Percentiles rank a stretch among this genome's conserved stretches.
Conservation (phyloP, 2,329 filamentous ascomycete species). For the Zopfia rhizophila region DNA sequence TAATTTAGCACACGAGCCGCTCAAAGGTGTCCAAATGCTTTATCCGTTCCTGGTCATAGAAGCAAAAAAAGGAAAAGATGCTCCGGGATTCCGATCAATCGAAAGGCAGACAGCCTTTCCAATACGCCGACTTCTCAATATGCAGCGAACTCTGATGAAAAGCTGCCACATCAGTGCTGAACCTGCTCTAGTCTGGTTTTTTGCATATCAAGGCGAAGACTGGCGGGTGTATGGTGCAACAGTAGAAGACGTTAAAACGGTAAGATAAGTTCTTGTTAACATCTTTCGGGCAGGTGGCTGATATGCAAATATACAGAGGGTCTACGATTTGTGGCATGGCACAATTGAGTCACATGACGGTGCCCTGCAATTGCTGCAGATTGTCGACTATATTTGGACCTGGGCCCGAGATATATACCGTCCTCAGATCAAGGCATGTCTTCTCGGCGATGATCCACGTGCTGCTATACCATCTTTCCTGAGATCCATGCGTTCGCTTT, state of each 20-base stretch:
- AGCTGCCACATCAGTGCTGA: slow-evolving; percentile 3
- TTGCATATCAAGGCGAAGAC: slow-evolving; percentile 28
- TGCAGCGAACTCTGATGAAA: slow-evolving; percentile 18
- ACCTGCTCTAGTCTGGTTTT: slow-evolving; percentile 29
- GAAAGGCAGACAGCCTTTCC: slow-evolving; percentile 27
- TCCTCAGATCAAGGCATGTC: slow-evolving; percentile 5
- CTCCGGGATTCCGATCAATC: slow-evolving; percentile 23
- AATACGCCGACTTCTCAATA: slow-evolving; percentile 22
- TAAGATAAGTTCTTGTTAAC: slow-evolving; percentile 9
- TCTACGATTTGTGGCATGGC: slow-evolving; percentile 33
- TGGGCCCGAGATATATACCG: slow-evolving; percentile 32
- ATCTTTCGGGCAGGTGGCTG: neutral
- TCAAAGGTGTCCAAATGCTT: slow-evolving; percentile 7
- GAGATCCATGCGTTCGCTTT: slow-evolving; percentile 3
- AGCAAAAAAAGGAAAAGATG: slow-evolving; percentile 24
- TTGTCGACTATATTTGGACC: slow-evolving; percentile 30
- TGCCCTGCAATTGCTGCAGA: slow-evolving; percentile 27
- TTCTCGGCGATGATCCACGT: slow-evolving; percentile 3
- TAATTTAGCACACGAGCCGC: slow-evolving; percentile 6
- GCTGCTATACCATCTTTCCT: too few relatives aligned
- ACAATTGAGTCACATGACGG: slow-evolving; percentile 28
- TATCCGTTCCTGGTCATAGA: slow-evolving; percentile 31
- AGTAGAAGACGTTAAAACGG: slow-evolving; percentile 10
- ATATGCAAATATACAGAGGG: slow-evolving; percentile 11
- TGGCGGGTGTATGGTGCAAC: slow-evolving; percentile 27